Percentiles rank a stretch among this genome's conserved stretches.
phyloP scores from a whole-genome alignment of 805 yeast species.

The Candida incommunis region DNA sequence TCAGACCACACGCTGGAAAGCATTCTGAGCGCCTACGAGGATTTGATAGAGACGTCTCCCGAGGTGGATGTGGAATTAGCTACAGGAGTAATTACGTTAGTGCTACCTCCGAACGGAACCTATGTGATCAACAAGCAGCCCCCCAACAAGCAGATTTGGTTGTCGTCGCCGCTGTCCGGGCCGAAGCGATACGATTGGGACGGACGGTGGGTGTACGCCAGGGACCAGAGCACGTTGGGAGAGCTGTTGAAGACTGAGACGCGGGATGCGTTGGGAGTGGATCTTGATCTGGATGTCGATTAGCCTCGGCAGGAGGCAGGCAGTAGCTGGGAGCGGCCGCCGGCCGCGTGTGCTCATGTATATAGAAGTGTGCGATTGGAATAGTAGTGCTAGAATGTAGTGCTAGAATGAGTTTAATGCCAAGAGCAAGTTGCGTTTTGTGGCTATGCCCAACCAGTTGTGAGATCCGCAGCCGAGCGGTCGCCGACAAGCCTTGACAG shows the following conservation, averaged over 20 bases:
- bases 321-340: no score
- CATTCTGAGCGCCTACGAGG: constrained; percentile 54
- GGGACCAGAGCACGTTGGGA: constrained; percentile 44
- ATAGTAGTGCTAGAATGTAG: no score
- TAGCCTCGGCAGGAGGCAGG: no score
- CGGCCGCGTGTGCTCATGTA: no score
- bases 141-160: constrained; percentile 94
- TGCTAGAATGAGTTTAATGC: no score
- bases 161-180: constrained; percentile 84
- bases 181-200: constrained; percentile 72
- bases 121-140: constrained; percentile 96
- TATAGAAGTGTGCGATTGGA: no score
- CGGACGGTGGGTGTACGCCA: constrained; percentile 64
- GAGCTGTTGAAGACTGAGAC: constrained; percentile 40
- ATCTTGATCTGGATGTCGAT: constrained; percentile 10
- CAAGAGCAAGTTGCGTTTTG: no score
- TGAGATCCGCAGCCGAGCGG: no score
- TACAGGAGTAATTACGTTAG: constrained; percentile 77
- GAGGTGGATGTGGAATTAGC: constrained; percentile 63
- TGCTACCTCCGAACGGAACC: constrained; percentile 57
- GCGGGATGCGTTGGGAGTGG: constrained; percentile 6
- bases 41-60: constrained; percentile 45
- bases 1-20: constrained; percentile 61
- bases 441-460: no score
- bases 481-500: no score